These are phyloP conservation scores for Euphorbia peplus DNA, from an alignment of 345 rosid genomes.

Conservation along the genomic window DNA sequence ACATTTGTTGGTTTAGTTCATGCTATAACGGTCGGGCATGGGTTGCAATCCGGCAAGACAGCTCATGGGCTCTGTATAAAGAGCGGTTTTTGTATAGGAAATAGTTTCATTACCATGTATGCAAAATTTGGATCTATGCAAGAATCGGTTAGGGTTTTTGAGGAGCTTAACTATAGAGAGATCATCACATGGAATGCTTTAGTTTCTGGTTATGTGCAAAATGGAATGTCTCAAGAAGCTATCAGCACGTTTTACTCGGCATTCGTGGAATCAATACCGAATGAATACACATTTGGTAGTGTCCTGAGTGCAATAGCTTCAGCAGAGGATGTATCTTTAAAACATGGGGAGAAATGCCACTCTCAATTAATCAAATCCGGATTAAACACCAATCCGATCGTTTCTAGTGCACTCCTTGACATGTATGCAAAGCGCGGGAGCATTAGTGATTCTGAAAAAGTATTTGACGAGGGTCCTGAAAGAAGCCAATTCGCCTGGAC, in stretches of 20 bases:
- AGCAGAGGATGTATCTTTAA: constrained; percentile 72
- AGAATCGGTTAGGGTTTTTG: constrained; percentile 53
- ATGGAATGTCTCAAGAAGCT: constrained; percentile 56
- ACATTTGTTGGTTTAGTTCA: constrained; percentile 68
- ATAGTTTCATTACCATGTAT: constrained; percentile 83
- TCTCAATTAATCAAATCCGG: constrained; percentile 63
- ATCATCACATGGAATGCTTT: constrained; percentile 80
- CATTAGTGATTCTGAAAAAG: constrained; percentile 60
- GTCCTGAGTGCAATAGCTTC: constrained; percentile 72
- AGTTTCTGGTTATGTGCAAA: constrained; percentile 76
- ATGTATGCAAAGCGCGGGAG: constrained; percentile 95
- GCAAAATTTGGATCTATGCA: constrained; percentile 59
- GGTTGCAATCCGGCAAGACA: constrained; percentile 49
- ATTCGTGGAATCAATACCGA: constrained; percentile 49
- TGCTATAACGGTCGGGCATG: constrained; percentile 40
- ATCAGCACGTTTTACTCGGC: constrained; percentile 43
- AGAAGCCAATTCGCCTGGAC: constrained; percentile 77
- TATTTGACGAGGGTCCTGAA: constrained; percentile 49
- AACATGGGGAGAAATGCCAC: constrained; percentile 75
- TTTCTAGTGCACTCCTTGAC: constrained; percentile 78
- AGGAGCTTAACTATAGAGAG: constrained; percentile 50
- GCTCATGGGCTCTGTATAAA: constrained; percentile 65
- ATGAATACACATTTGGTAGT: constrained; percentile 78
- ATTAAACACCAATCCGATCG: constrained; percentile 47
- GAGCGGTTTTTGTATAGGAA: constrained; percentile 48